phyloP scores from a whole-genome alignment of 352 stramenopile genomes.

The Phytopythium delawarense region DNA sequence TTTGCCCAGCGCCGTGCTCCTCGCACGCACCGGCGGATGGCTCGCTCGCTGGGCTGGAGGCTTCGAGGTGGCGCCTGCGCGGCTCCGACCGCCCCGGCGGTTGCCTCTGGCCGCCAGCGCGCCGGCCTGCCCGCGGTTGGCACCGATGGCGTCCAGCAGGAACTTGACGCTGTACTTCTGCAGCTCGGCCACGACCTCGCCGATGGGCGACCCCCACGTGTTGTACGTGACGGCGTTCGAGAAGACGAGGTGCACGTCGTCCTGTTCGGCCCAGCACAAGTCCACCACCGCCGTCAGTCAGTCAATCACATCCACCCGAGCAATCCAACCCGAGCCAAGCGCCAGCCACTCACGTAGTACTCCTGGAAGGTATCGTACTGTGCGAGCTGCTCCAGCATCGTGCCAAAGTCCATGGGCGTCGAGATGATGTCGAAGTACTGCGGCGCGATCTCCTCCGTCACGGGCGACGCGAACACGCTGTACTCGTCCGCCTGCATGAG shows the following conservation, averaged over 20 bases:
- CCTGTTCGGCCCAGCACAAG: conserved; percentile 23
- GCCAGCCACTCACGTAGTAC: conserved; percentile 67
- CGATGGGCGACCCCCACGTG: conserved; percentile 51
- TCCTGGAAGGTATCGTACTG: conserved; percentile 63
- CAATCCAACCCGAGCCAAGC: not conserved
- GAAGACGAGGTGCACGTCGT: conserved; percentile 70
- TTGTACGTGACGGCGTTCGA: conserved; percentile 84
- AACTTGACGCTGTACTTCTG: conserved; percentile 76
- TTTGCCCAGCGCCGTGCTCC: conserved; percentile 21
- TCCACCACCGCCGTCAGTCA: conserved; percentile 6
- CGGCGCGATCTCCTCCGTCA: conserved; percentile 90
- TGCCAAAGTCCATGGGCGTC: conserved; percentile 94
- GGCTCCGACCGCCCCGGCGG: not conserved
- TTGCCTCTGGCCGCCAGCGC: conserved; percentile 7
- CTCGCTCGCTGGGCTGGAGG: conserved; percentile 25
- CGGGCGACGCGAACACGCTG: conserved; percentile 84
- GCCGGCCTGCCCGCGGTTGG: conserved; percentile 16
- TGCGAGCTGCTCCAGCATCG: conserved; percentile 83
- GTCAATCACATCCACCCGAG: not conserved
- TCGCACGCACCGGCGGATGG: conserved; percentile 11
- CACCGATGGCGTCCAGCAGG: conserved; percentile 52
- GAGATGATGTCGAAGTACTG: conserved; percentile 89
- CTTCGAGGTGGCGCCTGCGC: conserved; percentile 20
- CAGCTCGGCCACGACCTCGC: conserved; percentile 54
- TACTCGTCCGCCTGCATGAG: conserved; percentile 71